These are phyloP conservation scores for Ogataea trehaloabstinens DNA, from an alignment of 805 yeast species.

Conservation along the genomic window DNA sequence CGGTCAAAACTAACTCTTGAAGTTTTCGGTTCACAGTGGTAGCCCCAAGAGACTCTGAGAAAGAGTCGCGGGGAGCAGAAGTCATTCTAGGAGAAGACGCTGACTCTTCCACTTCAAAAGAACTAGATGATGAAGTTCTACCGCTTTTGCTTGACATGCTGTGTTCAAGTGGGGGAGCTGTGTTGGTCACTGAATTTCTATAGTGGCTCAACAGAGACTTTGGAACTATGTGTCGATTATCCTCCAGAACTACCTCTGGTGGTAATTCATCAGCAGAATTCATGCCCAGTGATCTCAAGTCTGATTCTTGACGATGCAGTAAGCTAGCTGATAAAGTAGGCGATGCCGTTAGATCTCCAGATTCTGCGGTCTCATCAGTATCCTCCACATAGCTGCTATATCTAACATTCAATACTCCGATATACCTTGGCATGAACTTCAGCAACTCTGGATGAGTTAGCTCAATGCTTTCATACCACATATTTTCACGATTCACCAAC, in stretches of 20 bases:
- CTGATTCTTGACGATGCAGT: background rate
- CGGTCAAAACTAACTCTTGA: slow-evolving; percentile 67
- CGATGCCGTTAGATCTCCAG: background rate
- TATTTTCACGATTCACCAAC: slow-evolving; percentile 82
- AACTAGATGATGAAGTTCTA: background rate
- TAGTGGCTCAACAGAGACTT: slow-evolving; percentile 68
- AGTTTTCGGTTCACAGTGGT: slow-evolving; percentile 70
- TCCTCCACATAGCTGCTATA: slow-evolving; percentile 46
- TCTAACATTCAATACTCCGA: slow-evolving; percentile 91
- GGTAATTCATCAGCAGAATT: slow-evolving; percentile 22
- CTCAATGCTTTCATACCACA: slow-evolving; percentile 90
- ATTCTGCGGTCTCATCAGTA: slow-evolving; percentile 13
- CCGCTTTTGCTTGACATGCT: background rate
- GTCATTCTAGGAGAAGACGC: slow-evolving; percentile 15
- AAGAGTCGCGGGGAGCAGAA: slow-evolving; percentile 10
- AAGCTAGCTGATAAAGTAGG: background rate
- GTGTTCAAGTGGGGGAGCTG: slow-evolving; percentile 10
- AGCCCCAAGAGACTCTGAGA: slow-evolving; percentile 42
- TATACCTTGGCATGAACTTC: slow-evolving; percentile 87
- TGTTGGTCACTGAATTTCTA: slow-evolving; percentile 24
- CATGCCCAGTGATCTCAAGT: background rate
- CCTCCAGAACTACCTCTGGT: slow-evolving; percentile 88
- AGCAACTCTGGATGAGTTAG: slow-evolving; percentile 69
- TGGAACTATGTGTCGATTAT: slow-evolving; percentile 89
- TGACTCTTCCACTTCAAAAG: slow-evolving; percentile 9